Evolutionary conservation across 1,284 basidiomycete genomes (phyloP), one percentile per base, ranked within the genome.

Genomic region (Puccinia hordei): DNA sequence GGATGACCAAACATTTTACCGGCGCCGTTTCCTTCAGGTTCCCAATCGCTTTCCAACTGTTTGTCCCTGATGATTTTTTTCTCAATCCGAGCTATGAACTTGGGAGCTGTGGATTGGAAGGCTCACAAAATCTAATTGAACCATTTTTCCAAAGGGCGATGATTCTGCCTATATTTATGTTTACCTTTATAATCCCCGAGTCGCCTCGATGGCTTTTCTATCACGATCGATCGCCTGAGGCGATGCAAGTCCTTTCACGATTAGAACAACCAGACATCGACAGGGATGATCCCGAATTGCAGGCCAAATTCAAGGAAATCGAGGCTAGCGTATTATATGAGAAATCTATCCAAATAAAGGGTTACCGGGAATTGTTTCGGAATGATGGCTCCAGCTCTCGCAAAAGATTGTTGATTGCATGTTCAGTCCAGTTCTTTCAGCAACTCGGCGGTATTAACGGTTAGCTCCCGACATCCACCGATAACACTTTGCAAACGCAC

Each of bases 391-490:
- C 84, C 49, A 82, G 83, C 24, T 84, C 84, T 22, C 82, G 84
- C 30, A 82, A 83, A 46, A 83, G 86, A 24, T 82, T 86, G 12
- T 77, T 85, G 38, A 86, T 86, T 74, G 85, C 84, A 17, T 86
- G 85, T 75, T 83, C 84, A 6, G 85, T 86, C 72, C 86, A 86
- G 81, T 85, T 85, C 55, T 82, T 81, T 59, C 86, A 86, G 81
- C 86, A 86, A 82, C 82, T 86, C 41, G 83, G 83, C 15, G 85
- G 84, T 17, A 85, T 85, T 82, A 85, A 85, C 63, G 85, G 78
- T 80, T 2, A 78, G 76, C 13, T 30, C 51, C 24, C 30, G 10
- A 41, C 6, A 27, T 49, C 49, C 12, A 9, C 24, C n/a, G 27
- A 30, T 30, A 22, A 1, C 46, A 49, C 27, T 46, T 6, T n/a